These are phyloP conservation scores for Phytophthora brassicae DNA, from an alignment of 352 stramenopile species.

Conservation along the genomic window DNA sequence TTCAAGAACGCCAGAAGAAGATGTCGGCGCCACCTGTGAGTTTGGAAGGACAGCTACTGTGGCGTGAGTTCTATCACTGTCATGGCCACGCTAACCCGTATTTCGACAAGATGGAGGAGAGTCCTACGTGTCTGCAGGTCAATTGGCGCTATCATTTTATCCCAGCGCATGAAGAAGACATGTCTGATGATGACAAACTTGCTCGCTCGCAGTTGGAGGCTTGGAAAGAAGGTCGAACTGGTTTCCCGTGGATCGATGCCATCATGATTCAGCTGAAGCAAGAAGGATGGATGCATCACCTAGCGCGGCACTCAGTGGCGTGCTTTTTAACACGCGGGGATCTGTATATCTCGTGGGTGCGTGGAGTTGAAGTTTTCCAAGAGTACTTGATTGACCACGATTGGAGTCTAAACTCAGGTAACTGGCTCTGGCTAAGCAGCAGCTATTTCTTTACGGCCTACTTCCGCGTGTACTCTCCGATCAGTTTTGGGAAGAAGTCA, in stretches of 20 bases:
- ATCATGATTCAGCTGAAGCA: constrained; percentile 93
- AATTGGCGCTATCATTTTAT: constrained; percentile 87
- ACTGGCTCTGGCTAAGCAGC: constrained; percentile 97
- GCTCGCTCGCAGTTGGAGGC: constrained; percentile 79
- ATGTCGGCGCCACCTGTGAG: constrained; percentile 87
- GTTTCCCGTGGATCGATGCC: constrained; percentile 98
- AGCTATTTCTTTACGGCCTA: constrained; percentile 97
- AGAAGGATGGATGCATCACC: constrained; percentile 90
- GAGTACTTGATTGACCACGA: constrained; percentile 95
- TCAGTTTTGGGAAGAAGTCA: constrained; percentile 95
- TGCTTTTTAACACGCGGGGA: constrained; percentile 98
- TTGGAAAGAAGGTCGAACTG: constrained; percentile 95
- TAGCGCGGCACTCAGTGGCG: constrained; percentile 94
- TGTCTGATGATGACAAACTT: constrained; percentile 83
- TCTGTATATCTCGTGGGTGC: constrained; percentile 94
- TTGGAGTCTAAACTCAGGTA: constrained; percentile 97
- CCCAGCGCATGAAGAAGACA: constrained; percentile 45
- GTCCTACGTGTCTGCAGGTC: constrained; percentile 89
- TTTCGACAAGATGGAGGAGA: constrained; percentile 95
- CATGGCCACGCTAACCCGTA: constrained; percentile 74
- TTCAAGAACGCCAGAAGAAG: constrained; percentile 62
- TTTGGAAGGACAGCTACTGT: constrained; percentile 94
- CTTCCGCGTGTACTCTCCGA: constrained; percentile 95
- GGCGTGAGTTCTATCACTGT: constrained; percentile 95
- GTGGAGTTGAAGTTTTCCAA: constrained; percentile 91